Evolutionary conservation across 192 early-diverging fungal genomes (phyloP), one percentile per base, ranked within the genome.

Genomic region (Polychytrium aggregatum): DNA sequence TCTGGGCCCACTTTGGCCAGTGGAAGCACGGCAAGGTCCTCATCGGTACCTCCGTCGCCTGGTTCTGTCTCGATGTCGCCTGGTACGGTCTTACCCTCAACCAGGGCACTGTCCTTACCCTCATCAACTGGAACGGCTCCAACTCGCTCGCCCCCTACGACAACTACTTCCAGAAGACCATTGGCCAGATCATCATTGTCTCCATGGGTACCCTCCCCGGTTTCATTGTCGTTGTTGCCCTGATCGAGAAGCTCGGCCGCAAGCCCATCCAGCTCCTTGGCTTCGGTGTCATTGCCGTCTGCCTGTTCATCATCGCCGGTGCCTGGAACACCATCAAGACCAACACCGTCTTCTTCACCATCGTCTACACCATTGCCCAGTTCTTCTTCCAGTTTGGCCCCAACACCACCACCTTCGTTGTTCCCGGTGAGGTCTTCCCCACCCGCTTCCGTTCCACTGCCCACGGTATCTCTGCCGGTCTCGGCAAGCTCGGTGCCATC

Each of bases 201-300:
- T 63, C 51, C 37, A 40, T 49, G 34, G 65, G 65, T 39, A 65
- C 63, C 39, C 57, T 98, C 7, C 95, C 95, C 29, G 95, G 95
- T 37, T 98, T 96, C 82, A 93, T 86, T 87, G 71, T 98, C 60
- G 69, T 86, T 2, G 90, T 98, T 52, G 84, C 85, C 48, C 66
- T 82, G 18, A 85, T 98, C 31, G 95, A 98, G 48, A 64, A 63
- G 48, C 54, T 87, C 28, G 95, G 95, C 52, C 86, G 95, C 57
- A 92, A 88, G 60, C 63, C 60, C n/a, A 98, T 98, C 47, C 91
- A 94, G 59, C 81, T 89, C 53, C 70, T 85, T 60, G 94, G 94
- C 48, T 98, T 95, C 62, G 70, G 38, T 10, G 67, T 84, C 52
- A 68, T 87, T 38, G 78, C 85, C 24, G 60, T 91, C 22, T 61